Conservation (phyloP, 805 yeast species). For the Barnettozyma pratensis region DNA sequence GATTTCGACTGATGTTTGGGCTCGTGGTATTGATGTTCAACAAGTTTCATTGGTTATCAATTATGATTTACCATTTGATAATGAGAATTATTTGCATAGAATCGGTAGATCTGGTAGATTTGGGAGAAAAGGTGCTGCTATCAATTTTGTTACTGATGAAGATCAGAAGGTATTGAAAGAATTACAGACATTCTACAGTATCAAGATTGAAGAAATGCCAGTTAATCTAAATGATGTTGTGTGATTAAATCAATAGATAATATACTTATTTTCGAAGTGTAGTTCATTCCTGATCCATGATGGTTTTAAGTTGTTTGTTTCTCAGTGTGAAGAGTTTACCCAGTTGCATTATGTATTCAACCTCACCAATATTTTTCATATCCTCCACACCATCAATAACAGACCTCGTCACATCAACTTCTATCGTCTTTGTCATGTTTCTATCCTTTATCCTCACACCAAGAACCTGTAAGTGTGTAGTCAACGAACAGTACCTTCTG, state of each 20-base stretch:
- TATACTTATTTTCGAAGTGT: background rate
- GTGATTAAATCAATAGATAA: slow-evolving; percentile 5
- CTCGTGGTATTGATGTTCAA: slow-evolving; percentile 98
- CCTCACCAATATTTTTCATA: slow-evolving; percentile 8
- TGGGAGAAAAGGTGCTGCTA: slow-evolving; percentile 98
- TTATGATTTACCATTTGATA: slow-evolving; percentile 89
- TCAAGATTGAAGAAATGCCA: slow-evolving; percentile 75
- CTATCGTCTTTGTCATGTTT: slow-evolving; percentile 21
- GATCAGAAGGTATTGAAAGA: slow-evolving; percentile 74
- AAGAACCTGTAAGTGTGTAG: slow-evolving; percentile 17
- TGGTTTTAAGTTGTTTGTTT: slow-evolving; percentile 16
- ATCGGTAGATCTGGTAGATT: slow-evolving; percentile 98
- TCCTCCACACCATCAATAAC: slow-evolving; percentile 3
- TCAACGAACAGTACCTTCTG: slow-evolving; percentile 9
- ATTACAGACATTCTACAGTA: slow-evolving; percentile 67
- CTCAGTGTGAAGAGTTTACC: slow-evolving; percentile 17
- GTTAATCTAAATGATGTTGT: slow-evolving; percentile 54
- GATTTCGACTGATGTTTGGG: slow-evolving; percentile 96
- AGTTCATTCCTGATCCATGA: background rate
- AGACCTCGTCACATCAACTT: slow-evolving; percentile 20
- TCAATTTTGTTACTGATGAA: slow-evolving; percentile 81
- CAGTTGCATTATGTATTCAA: slow-evolving; percentile 15
- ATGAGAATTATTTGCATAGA: slow-evolving; percentile 94
- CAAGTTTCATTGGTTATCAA: slow-evolving; percentile 94
- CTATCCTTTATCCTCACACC: slow-evolving; percentile 18